Percentiles rank a stretch among this genome's conserved stretches.
These are phyloP conservation scores for Castanea sativa DNA, from an alignment of 306 rosid genomes.

Conservation along the genomic window DNA sequence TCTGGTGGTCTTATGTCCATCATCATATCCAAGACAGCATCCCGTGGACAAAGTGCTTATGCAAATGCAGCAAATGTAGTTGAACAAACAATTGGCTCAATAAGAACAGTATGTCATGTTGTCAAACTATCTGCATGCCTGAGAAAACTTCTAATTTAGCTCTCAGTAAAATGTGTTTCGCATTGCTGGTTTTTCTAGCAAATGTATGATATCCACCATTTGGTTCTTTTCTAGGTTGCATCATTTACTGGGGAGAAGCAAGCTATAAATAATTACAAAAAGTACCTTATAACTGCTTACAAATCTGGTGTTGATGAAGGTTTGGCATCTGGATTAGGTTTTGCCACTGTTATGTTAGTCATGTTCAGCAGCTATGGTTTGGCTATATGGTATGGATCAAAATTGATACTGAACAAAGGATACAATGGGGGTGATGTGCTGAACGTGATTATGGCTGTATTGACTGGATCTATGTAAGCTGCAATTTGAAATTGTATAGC, in stretches of 20 bases:
- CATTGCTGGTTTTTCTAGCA: not conserved
- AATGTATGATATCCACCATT: conserved; percentile 9
- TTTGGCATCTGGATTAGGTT: conserved; percentile 53
- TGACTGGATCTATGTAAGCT: conserved; percentile 82
- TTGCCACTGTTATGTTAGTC: conserved; percentile 57
- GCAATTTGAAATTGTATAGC: not conserved
- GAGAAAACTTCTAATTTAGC: not conserved
- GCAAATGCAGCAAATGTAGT: conserved; percentile 78
- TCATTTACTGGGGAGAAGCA: conserved; percentile 86
- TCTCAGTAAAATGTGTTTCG: not conserved
- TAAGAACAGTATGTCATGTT: conserved; percentile 65
- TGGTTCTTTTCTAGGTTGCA: conserved; percentile 53
- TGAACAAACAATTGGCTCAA: conserved; percentile 89
- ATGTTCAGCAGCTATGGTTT: conserved; percentile 60
- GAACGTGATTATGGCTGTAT: conserved; percentile 70
- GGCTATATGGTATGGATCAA: conserved; percentile 84
- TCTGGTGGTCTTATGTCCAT: conserved; percentile 65
- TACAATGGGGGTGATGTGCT: conserved; percentile 74
- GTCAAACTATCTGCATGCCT: not conserved
- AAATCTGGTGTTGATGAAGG: conserved; percentile 76
- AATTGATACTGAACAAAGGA: conserved; percentile 71
- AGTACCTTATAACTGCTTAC: conserved; percentile 63
- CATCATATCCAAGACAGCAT: conserved; percentile 53
- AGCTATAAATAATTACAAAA: conserved; percentile 54
- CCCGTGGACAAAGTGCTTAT: conserved; percentile 73